Evolutionary conservation across 108 stramenopile species (phyloP), one percentile per base, ranked within the genome.

Genomic region (Cyclostephanos invisitatus): DNA sequence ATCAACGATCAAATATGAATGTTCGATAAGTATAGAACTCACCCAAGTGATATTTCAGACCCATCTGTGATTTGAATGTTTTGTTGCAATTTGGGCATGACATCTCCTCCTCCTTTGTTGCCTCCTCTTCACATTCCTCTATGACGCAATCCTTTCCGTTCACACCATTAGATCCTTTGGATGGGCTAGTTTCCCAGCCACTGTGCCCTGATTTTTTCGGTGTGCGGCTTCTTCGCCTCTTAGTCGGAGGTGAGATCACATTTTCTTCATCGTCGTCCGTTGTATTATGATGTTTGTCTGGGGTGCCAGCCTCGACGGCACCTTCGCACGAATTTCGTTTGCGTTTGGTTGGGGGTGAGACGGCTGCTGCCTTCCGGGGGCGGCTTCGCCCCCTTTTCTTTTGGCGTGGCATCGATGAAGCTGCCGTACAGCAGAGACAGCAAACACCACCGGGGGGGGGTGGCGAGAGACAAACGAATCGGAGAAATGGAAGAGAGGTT

Each of bases 41-140:
- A 38, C n/a, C 47, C 6, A 28, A 8, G 42, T 69, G 68, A 59
- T 59, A 58, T 69, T 59, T 69, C 40, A 57, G 68, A n/a, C 68
- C 68, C 7, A 15, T 6, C 27, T 69, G 58, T 59, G 68, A 46
- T 38, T 22, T 59, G 40, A 69, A 69, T 59, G 15, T 24, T 27
- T 69, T 69, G 2, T 47, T 46, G 57, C 68, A 69, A 28, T 38
- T n/a, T 18, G 58, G n/a, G 42, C 68, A 69, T 29, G 18, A 25
- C 3, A 59, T 14, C 7, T 37, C 18, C 35, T 35, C 29, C 12
- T 37, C 36, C 35, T 3, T 37, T 37, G 37, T 37, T 5, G 15
- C 35, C 36, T 35, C 36, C 11, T 37, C 58, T 15, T 59, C 58
- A 18, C 37, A 1, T 29, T 59, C 15, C 35, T 35, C 58, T 29